These are phyloP conservation scores for Amphibolis antarctica DNA, from an alignment of 106 monocot genomes.

Conservation along the genomic window DNA sequence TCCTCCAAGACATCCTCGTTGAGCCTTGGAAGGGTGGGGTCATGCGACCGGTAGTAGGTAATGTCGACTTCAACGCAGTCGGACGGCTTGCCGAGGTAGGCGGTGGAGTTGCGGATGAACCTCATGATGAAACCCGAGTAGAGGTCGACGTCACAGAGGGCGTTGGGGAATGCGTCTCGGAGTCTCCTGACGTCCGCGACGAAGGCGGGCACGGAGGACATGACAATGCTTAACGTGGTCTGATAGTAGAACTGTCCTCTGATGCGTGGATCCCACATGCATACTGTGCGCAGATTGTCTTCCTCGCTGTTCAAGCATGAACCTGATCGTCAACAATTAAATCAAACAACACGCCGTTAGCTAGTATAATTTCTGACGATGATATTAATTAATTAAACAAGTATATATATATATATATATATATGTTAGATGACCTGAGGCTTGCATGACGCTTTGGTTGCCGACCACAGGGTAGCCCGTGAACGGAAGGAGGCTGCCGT, in stretches of 20 bases:
- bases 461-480: conserved; percentile 24
- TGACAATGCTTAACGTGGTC: conserved; percentile 23
- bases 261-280: conserved; percentile 38
- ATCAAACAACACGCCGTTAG: not conserved
- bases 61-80: conserved; percentile 17
- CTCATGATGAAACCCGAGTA: conserved; percentile 18
- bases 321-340: conserved; percentile 1
- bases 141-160: conserved; percentile 15
- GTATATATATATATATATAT: not conserved
- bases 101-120: conserved; percentile 15
- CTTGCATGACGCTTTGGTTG: conserved; percentile 25
- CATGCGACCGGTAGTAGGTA: conserved; percentile 6
- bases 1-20: conserved; percentile 18
- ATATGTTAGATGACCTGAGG: conserved; percentile 15
- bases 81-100: conserved; percentile 11
- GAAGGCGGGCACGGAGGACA: conserved; percentile 17
- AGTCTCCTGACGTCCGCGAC: conserved; percentile 20
- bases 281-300: conserved; percentile 20
- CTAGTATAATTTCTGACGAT: not conserved
- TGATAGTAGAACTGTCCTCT: conserved; percentile 28
- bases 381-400: not conserved
- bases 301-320: conserved; percentile 16
- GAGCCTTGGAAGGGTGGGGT: conserved; percentile 3
- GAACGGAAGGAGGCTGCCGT: conserved; percentile 12
- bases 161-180: not conserved